phyloP scores from a whole-genome alignment of 2,329 filamentous ascomycete species.

The Ophiostoma ips region DNA sequence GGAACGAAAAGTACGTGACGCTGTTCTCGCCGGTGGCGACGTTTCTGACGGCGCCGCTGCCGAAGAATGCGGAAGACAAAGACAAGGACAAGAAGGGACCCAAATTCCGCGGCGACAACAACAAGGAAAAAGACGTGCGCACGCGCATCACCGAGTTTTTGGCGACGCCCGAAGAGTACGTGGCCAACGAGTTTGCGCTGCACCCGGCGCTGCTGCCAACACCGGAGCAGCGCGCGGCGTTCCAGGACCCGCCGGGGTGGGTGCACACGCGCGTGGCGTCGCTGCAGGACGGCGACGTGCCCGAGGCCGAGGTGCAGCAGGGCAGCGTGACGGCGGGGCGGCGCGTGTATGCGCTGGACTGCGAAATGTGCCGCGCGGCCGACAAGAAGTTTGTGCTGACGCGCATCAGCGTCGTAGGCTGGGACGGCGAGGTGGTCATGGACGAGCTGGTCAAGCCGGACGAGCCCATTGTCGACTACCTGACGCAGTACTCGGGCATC shows the following conservation, averaged over 20 bases:
- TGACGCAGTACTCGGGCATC: conserved; percentile 86
- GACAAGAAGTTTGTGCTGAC: conserved; percentile 71
- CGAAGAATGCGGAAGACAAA: conserved; percentile 54
- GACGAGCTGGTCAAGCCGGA: conserved; percentile 88
- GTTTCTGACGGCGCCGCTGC: conserved; percentile 62
- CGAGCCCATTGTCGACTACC: conserved; percentile 79
- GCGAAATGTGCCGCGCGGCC: conserved; percentile 92
- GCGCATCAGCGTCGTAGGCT: conserved; percentile 72
- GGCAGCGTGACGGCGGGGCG: conserved; percentile 77
- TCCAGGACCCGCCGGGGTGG: conserved; percentile 57
- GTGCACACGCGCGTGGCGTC: conserved; percentile 58
- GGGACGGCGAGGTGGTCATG: conserved; percentile 69
- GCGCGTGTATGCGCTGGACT: conserved; percentile 71
- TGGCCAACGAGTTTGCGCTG: conserved; percentile 69
- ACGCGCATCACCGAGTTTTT: conserved; percentile 75
- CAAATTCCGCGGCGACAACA: conserved; percentile 38
- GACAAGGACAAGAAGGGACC: conserved; percentile 28
- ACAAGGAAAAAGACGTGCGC: conserved; percentile 57
- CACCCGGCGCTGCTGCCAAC: conserved; percentile 61
- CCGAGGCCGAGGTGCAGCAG: conserved; percentile 57
- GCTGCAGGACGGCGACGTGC: conserved; percentile 52
- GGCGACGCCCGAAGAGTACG: conserved; percentile 55
- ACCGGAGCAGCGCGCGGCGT: conserved; percentile 38
- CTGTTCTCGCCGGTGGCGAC: conserved; percentile 79
- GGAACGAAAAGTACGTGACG: conserved; percentile 62